Percentiles rank a stretch among this genome's conserved stretches.
Evolutionary conservation across 495 filamentous ascomycete genomes (phyloP).

Genomic region (Cercophora scortea): DNA sequence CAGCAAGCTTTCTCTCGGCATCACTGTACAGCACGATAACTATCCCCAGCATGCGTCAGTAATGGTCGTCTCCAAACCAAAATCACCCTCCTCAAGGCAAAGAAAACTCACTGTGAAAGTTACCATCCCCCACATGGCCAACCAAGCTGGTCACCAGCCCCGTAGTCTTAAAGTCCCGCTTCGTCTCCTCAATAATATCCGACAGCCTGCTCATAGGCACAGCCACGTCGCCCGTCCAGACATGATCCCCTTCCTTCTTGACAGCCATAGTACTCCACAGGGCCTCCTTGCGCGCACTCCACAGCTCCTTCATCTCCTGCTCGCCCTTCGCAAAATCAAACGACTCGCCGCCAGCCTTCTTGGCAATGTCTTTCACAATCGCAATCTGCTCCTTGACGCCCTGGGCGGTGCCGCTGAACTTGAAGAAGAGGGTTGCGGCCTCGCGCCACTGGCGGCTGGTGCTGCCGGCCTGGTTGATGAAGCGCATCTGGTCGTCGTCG

Average conservation of each 20-base stretch:
- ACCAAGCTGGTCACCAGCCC: conserved; percentile 69
- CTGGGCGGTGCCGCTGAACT: conserved; percentile 70
- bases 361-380: conserved; percentile 61
- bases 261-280: conserved; percentile 66
- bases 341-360: conserved; percentile 48
- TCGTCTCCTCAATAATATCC: conserved; percentile 72
- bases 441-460: conserved; percentile 68
- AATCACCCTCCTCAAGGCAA: neutral
- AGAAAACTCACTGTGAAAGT: conserved; percentile 59
- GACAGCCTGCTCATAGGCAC: conserved; percentile 68
- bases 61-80: neutral
- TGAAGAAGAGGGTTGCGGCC: conserved; percentile 88
- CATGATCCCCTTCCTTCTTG: conserved; percentile 50
- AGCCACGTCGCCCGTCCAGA: conserved; percentile 82
- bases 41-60: conserved; percentile 18
- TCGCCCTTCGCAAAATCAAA: conserved; percentile 75
- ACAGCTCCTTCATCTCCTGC: conserved; percentile 67
- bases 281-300: conserved; percentile 82
- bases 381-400: conserved; percentile 78
- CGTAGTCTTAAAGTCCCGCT: conserved; percentile 56
- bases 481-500: conserved; percentile 90
- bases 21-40: conserved; percentile 68
- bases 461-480: conserved; percentile 73
- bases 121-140: conserved; percentile 77
- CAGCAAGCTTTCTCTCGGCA: conserved; percentile 52